Base-by-base conservation (phyloP, 1,139 yeast genomes). In the Yamadazyma conglobata region DNA sequence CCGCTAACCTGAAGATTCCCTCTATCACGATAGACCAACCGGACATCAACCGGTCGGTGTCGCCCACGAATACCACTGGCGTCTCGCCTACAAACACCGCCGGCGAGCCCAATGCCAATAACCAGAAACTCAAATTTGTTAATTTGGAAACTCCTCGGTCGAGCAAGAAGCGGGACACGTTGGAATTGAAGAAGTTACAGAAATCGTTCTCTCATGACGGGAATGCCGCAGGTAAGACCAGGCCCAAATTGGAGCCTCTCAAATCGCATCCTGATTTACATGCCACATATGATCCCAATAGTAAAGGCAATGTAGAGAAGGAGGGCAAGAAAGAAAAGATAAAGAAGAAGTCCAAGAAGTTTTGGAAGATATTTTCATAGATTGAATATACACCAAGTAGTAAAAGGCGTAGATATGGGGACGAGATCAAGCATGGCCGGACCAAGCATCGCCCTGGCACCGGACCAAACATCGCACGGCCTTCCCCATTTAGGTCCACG, bases 181-280 rank as follows among this genome's bases (percentile, higher is more conserved):
- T 26, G 24, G 21, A 34, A 1, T 15, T 30, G 28, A 45, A 44
- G 28, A 31, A 31, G 27, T 41, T 58, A 28, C 51, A 48, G 27
- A 59, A 59, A 34, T 58, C 58, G 2, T 43, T 54, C 25, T 57
- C 65, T 3, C 53, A 58, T 33, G 64, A 58, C n/a, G 61, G 49
- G 14, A 33, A 38, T 7, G 15, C 32, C 20, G 15, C 25, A 14
- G 16, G 24, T 4, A 17, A 6, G 19, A 50, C 56, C 22, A 27
- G 64, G 12, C 70, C 66, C 3, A 46, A 28, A 10, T 38, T 59
- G 24, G 65, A 58, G 41, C 69, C 72, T 1, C 43, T 52, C 19
- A 61, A 60, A 35, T 64, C 71, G 5, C 72, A 64, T 36, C 73
- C 73, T 1, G 66, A 60, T 33, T 46, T 64, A 19, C 53, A 48